Base-by-base conservation (phyloP, 2,329 filamentous ascomycete genomes). In the Coleophoma cylindrospora region DNA sequence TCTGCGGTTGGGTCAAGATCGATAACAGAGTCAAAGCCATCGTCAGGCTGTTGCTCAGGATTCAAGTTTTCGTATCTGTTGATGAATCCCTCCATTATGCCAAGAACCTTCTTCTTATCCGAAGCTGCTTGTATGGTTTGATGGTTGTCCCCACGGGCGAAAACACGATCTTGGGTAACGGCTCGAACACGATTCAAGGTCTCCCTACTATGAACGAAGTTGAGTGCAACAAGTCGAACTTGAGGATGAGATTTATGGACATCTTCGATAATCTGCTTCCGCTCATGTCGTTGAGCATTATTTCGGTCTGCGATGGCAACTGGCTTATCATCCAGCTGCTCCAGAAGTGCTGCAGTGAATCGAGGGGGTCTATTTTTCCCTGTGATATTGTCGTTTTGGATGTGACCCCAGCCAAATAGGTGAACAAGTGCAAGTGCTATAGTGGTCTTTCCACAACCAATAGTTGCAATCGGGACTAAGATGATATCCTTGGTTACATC, bases 391-490 rank as follows among this genome's bases (percentile, higher is more conserved):
- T 99, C 94, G 65, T 99, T 99, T 65, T 99, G 94, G 45, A 96
- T 76, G 65, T 96, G 91, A 14, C 90, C 92, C 88, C 91, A 97
- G 49, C 78, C 82, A 58, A 97, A 96, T 1, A 99, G 78, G 62
- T 89, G 85, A 4, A 80, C 79, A 17, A 99, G 74, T 2, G 89
- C 91, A 45, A 95, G 70, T 3, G 89, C 91, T 45, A 99, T 73
- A 0, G 94, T 99, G 0, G 94, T 99, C 76, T 99, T 99, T 50
- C 94, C 94, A 64, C 94, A 99, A 10, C 94, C 94, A 48, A 99
- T 87, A 1, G 94, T 96, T 2, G 94, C 91, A 59, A 96, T 84
- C 1, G 94, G 91, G 6, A 91, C 86, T n/a, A 99, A 76, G 15
- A 96, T 79, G 14, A 96, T 76, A 61, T 95, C 81, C 4, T 74